phyloP scores from a whole-genome alignment of 192 early-diverging fungal genomes.

The Chytriomyces confervae region DNA sequence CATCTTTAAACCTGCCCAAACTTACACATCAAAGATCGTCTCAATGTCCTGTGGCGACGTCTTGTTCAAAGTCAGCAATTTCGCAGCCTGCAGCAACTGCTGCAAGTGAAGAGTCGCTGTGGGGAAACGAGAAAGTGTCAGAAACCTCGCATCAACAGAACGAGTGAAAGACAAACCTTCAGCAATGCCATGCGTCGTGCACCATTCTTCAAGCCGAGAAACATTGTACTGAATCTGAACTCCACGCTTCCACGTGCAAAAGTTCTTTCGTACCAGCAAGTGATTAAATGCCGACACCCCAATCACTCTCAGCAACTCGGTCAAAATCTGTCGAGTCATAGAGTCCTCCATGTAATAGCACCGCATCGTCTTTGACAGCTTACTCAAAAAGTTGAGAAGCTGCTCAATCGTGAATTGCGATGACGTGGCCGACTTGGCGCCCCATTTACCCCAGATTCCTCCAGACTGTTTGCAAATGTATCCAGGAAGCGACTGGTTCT shows the following conservation, averaged over 20 bases:
- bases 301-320: constrained; percentile 93
- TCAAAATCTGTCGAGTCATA: constrained; percentile 91
- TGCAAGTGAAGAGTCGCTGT: constrained; percentile 81
- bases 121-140: constrained; percentile 1
- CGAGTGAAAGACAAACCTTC: constrained; percentile 64
- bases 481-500: constrained; percentile 92
- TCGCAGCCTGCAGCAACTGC: constrained; percentile 94
- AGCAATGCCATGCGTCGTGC: constrained; percentile 90
- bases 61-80: constrained; percentile 96
- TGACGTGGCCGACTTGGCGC: constrained; percentile 68
- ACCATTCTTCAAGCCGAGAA: constrained; percentile 98
- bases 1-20: not conserved
- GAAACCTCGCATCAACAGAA: constrained; percentile 12
- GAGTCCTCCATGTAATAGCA: constrained; percentile 96
- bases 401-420: constrained; percentile 95
- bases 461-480: constrained; percentile 90
- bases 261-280: constrained; percentile 96
- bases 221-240: constrained; percentile 99
- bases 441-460: constrained; percentile 89
- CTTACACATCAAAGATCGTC: constrained; percentile 93
- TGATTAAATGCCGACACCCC: constrained; percentile 97
- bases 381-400: constrained; percentile 89
- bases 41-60: constrained; percentile 88
- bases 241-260: constrained; percentile 98
- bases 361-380: constrained; percentile 93